Evolutionary conservation across 83 land plant genomes (phyloP), one percentile per base, ranked within the genome.

Genomic region (Diphasiastrum complanatum): DNA sequence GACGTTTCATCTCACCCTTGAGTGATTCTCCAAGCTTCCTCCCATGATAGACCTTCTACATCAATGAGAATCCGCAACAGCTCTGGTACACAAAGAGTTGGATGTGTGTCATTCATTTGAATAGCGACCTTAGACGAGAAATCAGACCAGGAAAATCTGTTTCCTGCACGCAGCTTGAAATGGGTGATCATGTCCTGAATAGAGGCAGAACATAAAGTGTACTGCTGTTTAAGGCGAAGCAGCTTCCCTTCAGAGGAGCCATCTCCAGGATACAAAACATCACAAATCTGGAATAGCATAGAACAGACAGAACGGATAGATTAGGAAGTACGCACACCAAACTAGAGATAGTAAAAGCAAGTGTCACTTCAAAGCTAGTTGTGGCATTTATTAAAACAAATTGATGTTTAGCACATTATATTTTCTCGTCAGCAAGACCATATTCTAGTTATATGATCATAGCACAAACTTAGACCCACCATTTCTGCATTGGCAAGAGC

Each of bases 41-140:
- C 70, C 88, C 96, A 92, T 16, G 81, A 69, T 45, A 92, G 30
- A 29, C 83, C 91, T 65, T 92, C 93, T 25, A 78, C 25, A 63
- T 92, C 98, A 32, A 89, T 61, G 47, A 92, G 71, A 27, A 85
- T 83, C 61, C 98, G 74, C 73, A 92, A 75, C 36, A 92, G 70
- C 66, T 92, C 98, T 22, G 91, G 91, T 26, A 88, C 85, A 75
- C 86, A 92, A 10, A 92, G 78, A 60, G 98, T 92, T 33, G 98
- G 98, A 55, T 92, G 98, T 22, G 98, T 92, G 64, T 92, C 98
- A 71, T 92, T 92, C 98, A 92, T 92, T 61, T 92, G 98, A 2
- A 92, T 78, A 1, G 98, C 91, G 50, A 92, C 98, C 54, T 88
- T 88, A 22, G 71, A 71, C 28, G 98, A 85, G 61, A 92, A 89